Conservation (phyloP, 2,329 filamentous ascomycete species). For the Aspergillus vadensis region DNA sequence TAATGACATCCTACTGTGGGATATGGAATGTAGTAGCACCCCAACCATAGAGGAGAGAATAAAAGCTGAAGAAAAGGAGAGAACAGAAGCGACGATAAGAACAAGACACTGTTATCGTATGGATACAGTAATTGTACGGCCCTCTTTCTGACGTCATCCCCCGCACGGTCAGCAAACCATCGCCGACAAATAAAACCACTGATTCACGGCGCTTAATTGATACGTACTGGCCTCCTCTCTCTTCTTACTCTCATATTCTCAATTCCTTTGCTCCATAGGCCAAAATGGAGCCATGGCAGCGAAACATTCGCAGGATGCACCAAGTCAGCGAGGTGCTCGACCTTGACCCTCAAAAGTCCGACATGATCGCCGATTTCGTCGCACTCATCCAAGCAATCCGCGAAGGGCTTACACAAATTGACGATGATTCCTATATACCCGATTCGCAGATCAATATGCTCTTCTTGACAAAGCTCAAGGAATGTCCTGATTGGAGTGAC, state of each 20-base stretch:
- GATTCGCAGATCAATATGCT: slow-evolving; percentile 30
- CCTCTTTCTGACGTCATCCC: slow-evolving; percentile 7
- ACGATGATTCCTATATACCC: slow-evolving; percentile 27
- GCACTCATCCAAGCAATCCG: slow-evolving; percentile 31
- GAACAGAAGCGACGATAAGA: not conserved
- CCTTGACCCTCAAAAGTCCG: slow-evolving; percentile 28
- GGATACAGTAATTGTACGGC: not conserved
- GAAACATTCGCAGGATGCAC: slow-evolving; percentile 31
- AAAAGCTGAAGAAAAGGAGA: not conserved
- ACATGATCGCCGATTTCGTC: slow-evolving; percentile 30
- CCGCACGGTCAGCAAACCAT: slow-evolving; percentile 2
- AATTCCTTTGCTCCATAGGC: not conserved
- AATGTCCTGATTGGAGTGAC: slow-evolving; percentile 27
- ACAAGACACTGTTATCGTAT: not conserved
- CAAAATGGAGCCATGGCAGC: slow-evolving; percentile 29
- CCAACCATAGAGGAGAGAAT: no score
- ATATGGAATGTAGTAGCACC: not conserved
- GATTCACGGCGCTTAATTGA: not conserved
- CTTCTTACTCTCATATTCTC: no score
- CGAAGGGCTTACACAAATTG: slow-evolving; percentile 29
- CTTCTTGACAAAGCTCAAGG: slow-evolving; percentile 30
- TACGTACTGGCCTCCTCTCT: not conserved
- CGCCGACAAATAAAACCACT: not conserved
- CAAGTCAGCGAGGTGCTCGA: slow-evolving; percentile 33
- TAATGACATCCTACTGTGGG: not conserved